A percentile compares a stretch with the other conserved stretches of the same genome.
phyloP scores from a whole-genome alignment of 2,329 filamentous ascomycete species.

The Penicillium sp. region DNA sequence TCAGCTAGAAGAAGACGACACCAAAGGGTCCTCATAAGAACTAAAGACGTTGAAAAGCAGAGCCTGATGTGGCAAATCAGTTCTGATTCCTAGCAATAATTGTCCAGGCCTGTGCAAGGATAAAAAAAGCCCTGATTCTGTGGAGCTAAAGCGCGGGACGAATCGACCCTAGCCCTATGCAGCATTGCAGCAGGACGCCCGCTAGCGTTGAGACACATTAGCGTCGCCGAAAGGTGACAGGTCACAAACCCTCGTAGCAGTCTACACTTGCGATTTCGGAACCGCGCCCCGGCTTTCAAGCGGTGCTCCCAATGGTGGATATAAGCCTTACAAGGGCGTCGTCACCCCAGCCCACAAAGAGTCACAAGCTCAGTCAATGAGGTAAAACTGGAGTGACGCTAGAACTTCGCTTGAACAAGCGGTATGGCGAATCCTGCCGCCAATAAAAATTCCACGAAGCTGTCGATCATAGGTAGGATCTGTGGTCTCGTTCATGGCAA shows the following conservation, averaged over 20 bases:
- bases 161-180: slow-evolving; percentile 1
- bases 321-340: background rate
- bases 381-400: background rate
- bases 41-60: background rate
- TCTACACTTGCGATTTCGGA: slow-evolving; percentile 9
- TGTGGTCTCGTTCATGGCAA: slow-evolving; percentile 1
- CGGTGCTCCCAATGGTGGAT: background rate
- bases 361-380: background rate
- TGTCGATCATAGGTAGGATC: slow-evolving; percentile 1
- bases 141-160: background rate
- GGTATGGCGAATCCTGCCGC: slow-evolving; percentile 4
- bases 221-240: background rate
- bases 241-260: slow-evolving; percentile 7
- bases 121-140: background rate
- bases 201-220: slow-evolving; percentile 1
- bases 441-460: background rate
- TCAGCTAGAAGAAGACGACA: background rate
- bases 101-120: too few species aligned
- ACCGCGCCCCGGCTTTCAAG: background rate
- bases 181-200: slow-evolving; percentile 7
- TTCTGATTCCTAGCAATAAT: too few species aligned
- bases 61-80: too few species aligned
- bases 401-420: slow-evolving; percentile 3
- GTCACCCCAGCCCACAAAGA: background rate
- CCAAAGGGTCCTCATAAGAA: background rate